Evolutionary conservation across 768 basidiomycete species (phyloP), one percentile per base, ranked within the genome.

Genomic region (Suillus lakei): DNA sequence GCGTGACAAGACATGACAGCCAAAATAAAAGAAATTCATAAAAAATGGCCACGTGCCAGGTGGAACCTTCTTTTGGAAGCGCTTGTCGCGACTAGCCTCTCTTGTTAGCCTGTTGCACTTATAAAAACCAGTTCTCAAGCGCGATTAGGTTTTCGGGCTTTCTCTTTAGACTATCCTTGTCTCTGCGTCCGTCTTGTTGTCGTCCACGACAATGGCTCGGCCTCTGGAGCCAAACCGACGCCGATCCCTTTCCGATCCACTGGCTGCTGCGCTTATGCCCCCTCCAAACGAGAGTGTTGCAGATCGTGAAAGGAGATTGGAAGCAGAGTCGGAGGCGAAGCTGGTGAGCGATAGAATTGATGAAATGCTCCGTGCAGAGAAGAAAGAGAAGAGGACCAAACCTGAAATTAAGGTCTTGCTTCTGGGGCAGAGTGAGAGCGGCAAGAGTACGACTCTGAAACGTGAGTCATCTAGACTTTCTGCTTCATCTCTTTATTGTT

Each of bases 341-440:
- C 86, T 85, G 68, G 81, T 89, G 71, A 90, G 88, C 79, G 89
- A 94, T 71, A 80, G 81, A 26, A 95, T 95, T 71, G 93, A 95
- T 77, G 88, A 90, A 67, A 87, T 89, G 86, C 81, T 95, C 73
- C 84, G 85, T 64, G 80, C 82, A 68, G 92, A 94, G 71, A 78
- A 83, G 64, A 84, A 82, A 62, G 87, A 90, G 67, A 88, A 84
- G 78, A 88, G 84, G 75, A 74, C 77, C 44, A 87, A 84, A 68
- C 82, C 86, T 68, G 87, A 88, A 72, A 86, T 94, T 76, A 90
- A 89, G 73, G 86, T 95, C 61, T 81, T 95, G 62, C 83, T 95
- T 66, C 86, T 95, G 48, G 93, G 93, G 60, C 93, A 95, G 84
- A 93, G 92, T 67, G 92, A 94, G 83, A 93, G 91, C 71, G 93